phyloP scores from a whole-genome alignment of 106 monocot species.

The Xerophyta viscosa region DNA sequence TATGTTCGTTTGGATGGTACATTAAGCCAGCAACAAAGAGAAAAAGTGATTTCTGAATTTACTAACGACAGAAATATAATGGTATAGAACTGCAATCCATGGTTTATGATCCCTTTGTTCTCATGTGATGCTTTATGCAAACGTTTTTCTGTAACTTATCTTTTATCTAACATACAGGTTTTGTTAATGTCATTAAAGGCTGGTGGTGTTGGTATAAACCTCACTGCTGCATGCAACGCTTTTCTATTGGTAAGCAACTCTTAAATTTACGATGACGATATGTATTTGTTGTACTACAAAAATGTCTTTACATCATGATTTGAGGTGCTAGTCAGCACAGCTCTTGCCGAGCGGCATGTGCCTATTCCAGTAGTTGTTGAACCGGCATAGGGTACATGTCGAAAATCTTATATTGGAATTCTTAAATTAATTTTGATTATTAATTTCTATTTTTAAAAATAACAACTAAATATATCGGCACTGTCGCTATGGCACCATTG shows the following conservation, averaged over 20 bases:
- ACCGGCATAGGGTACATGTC: no score
- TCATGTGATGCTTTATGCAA: not conserved
- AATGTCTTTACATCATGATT: no score
- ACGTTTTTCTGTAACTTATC: not conserved
- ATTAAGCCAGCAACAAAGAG: conserved; percentile 77
- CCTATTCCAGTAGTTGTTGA: no score
- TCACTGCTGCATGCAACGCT: conserved; percentile 93
- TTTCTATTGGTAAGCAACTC: conserved; percentile 98
- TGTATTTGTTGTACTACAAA: no score
- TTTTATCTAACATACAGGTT: conserved; percentile 28
- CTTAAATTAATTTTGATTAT: no score
- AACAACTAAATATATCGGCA: no score
- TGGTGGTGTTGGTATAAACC: conserved; percentile 96
- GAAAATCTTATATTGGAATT: no score
- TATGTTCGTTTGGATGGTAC: conserved; percentile 93
- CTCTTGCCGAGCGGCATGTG: no score
- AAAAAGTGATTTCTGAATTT: conserved; percentile 72
- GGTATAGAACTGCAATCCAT: conserved; percentile 23
- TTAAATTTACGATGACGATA: no score
- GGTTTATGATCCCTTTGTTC: not conserved
- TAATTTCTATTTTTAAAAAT: no score
- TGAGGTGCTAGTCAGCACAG: no score
- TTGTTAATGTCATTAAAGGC: conserved; percentile 90
- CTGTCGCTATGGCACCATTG: no score
- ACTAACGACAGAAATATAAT: conserved; percentile 55